Evolutionary conservation across 2,329 filamentous ascomycete genomes (phyloP), one percentile per base, ranked within the genome.

Genomic region (Huntiella omanensis): DNA sequence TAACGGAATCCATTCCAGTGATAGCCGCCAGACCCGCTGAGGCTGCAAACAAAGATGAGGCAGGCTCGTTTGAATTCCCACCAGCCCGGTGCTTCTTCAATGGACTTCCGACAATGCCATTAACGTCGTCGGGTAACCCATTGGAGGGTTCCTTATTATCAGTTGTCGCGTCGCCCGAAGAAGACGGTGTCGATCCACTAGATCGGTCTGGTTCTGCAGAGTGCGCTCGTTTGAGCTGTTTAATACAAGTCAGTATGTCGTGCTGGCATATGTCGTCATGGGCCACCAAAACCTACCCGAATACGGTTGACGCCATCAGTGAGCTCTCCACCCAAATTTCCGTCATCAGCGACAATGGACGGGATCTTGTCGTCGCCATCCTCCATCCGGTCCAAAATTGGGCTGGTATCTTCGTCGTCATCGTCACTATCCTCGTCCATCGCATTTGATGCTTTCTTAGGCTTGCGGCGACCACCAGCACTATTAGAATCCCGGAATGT

Each of bases 251-350:
- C 22, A 28, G 22, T 28, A 13, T 17, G 5, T 37, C 19, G 28
- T 17, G 41, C 44, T 36, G 44, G 46, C 38, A 28, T 32, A 28
- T 38, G 17, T 35, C 16, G n/a, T 45, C n/a, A 35, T 36, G n/a
- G 4, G n/a, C 32, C 28, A 7, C 15, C 13, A 15, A 15, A 44
- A 13, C 33, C 57, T 68, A 85, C 83, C 62, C 78, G 81, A 60
- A 91, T 88, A 54, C 84, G 79, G 55, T 83, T 75, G 43, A 91
- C 81, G 41, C 83, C 82, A 52, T 87, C 83, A 37, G 80, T 79
- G 46, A 91, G 67, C 60, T 88, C 83, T 43, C 79, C 79, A 46
- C 80, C 73, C 54, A 76, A 76, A 53, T 75, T 71, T 45, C 73
- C 75, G 57, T 88, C 83, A 52, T 88, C 83, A 1, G 78, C 74